Base-by-base conservation (phyloP, 805 yeast genomes). In the Isabelozyma rhagii region DNA sequence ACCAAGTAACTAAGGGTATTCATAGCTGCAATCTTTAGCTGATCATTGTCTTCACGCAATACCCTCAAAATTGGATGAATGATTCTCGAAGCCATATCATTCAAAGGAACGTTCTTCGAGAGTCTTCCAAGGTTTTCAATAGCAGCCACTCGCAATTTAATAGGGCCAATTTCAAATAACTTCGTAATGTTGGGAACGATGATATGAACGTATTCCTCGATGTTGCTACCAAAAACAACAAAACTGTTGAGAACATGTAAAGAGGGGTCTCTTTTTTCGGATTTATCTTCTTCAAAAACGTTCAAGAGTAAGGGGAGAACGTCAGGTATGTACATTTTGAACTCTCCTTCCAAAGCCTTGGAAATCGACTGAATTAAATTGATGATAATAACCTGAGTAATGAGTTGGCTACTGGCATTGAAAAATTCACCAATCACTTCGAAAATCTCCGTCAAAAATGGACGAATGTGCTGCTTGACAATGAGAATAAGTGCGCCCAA, bases 391-490 rank as follows among this genome's bases (percentile, higher is more conserved):
- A 84, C 84, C 61, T 92, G 96, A 44, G 92, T 71, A 48, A 83
- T 72, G 27, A 69, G 76, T 15, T 83, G 78, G 3, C 69, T 62
- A 39, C 63, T 65, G 14, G 64, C 49, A 49, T 64, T 60, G 66
- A 91, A 92, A 53, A 84, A 89, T 53, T 89, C 96, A 52, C 82
- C 82, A 47, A 93, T 82, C 0, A 88, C 82, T 3, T 71, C 82
- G 59, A 91, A 89, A 7, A 96, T 84, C 39, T 86, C 88, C 3
- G 81, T 78, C 43, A 94, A 76, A 59, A 83, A 87, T 1, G 96
- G 93, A 46, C 97, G 75, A 15, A 94, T 88, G 61, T 94, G 97
- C 60, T 90, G 93, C 55, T 88, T 89, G 29, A 92, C 97, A 55
- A 91, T 89, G 17, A 81, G 70, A 5, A 92, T 84, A 54, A 94